Conservation (phyloP, 2,329 filamentous ascomycete genomes). For the Colletotrichum melonis region DNA sequence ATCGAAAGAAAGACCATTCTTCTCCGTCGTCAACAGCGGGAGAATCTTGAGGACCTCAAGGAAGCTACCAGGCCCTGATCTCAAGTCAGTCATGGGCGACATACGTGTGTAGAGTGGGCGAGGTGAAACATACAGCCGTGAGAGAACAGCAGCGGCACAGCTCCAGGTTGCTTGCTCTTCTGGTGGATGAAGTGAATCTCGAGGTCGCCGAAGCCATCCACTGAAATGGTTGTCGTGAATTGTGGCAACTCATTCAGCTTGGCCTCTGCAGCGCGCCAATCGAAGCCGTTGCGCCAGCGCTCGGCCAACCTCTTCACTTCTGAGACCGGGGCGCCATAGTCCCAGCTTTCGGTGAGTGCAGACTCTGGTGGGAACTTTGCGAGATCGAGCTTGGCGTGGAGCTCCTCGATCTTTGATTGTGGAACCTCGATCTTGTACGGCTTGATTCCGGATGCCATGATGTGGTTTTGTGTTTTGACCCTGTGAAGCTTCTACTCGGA, state of each 20-base stretch:
- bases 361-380: constrained; percentile 44
- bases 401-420: constrained; percentile 42
- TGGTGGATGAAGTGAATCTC: constrained; percentile 75
- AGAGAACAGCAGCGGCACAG: constrained; percentile 75
- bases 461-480: neutral
- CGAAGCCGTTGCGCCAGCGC: constrained; percentile 60
- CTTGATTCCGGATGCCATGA: constrained; percentile 37
- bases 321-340: constrained; percentile 45
- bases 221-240: constrained; percentile 61
- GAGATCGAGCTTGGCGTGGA: constrained; percentile 46
- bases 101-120: neutral
- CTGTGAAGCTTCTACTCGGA: neutral
- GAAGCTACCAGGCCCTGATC: constrained; percentile 72
- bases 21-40: constrained; percentile 52
- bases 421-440: constrained; percentile 50
- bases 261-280: constrained; percentile 71
- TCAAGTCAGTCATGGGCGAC: neutral
- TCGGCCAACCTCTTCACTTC: constrained; percentile 49
- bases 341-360: constrained; percentile 47
- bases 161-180: constrained; percentile 57
- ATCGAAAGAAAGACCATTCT: constrained; percentile 59
- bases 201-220: constrained; percentile 69
- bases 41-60: constrained; percentile 74
- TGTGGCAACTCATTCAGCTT: constrained; percentile 70
- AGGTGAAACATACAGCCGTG: constrained; percentile 65